Conservation (phyloP, 495 filamentous ascomycete species). For the Penicilliopsis zonata region DNA sequence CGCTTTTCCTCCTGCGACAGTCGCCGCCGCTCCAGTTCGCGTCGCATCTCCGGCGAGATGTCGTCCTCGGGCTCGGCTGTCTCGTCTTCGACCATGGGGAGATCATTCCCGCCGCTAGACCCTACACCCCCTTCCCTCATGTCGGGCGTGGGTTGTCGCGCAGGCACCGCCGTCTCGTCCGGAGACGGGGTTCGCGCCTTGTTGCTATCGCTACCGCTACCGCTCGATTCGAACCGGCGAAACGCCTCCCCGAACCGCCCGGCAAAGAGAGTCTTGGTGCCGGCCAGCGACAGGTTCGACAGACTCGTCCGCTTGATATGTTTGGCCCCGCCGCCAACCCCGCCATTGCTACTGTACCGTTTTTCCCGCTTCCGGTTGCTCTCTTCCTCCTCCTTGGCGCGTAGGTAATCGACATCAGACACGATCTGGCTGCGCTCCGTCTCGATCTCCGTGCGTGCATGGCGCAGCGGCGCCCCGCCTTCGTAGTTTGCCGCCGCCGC, state of each 20-base stretch:
- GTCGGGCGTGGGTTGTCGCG: conserved; percentile 51
- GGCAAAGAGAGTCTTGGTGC: conserved; percentile 74
- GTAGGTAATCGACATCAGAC: conserved; percentile 81
- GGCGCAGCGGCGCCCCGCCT: conserved; percentile 21
- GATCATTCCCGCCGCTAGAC: conserved; percentile 61
- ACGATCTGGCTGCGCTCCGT: conserved; percentile 48
- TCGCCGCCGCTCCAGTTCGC: conserved; percentile 76
- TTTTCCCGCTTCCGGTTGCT: conserved; percentile 57
- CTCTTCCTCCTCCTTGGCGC: conserved; percentile 63
- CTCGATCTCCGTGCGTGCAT: conserved; percentile 23
- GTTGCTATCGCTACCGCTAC: conserved; percentile 37
- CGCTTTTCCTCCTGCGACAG: conserved; percentile 82
- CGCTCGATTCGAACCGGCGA: conserved; percentile 85
- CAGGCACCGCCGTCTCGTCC: conserved; percentile 21
- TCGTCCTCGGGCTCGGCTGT: conserved; percentile 48
- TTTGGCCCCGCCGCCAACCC: conserved; percentile 46
- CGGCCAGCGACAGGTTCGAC: conserved; percentile 58
- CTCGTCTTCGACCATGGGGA: conserved; percentile 13
- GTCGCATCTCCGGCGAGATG: conserved; percentile 77
- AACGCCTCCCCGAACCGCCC: conserved; percentile 95
- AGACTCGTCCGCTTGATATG: conserved; percentile 76
- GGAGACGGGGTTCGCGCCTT: conserved; percentile 41
- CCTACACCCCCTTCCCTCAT: too few relatives aligned
- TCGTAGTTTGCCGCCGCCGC: too few relatives aligned
- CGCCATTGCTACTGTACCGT: conserved; percentile 47